Evolutionary conservation across 2,329 filamentous ascomycete genomes (phyloP).

Genomic region (Colletotrichum theobromicola): DNA sequence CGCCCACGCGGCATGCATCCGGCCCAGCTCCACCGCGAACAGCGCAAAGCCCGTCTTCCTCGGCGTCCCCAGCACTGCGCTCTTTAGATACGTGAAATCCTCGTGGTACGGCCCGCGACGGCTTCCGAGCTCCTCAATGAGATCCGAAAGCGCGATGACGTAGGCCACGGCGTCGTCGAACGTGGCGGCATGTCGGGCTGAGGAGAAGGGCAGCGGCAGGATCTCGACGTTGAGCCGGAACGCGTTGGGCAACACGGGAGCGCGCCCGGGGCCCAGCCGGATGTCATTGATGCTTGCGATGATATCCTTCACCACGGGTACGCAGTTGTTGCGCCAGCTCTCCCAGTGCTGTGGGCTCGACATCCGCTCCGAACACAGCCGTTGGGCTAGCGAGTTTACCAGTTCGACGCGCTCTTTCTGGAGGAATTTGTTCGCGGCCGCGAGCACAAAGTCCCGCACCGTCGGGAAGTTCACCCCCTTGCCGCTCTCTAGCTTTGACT

Average conservation of each 20-base stretch:
- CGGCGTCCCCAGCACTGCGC: neutral
- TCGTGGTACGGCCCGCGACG: slow-evolving; percentile 26
- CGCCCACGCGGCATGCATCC: neutral
- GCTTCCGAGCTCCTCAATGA: slow-evolving; percentile 16
- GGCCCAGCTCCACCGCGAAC: neutral
- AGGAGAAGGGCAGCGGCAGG: slow-evolving; percentile 21
- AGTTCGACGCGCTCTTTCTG: neutral
- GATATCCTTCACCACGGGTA: slow-evolving; percentile 25
- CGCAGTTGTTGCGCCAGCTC: slow-evolving; percentile 24
- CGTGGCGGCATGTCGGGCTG: neutral
- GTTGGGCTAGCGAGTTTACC: neutral
- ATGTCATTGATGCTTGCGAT: slow-evolving; percentile 19
- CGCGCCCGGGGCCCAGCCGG: neutral
- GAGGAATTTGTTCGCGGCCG: neutral
- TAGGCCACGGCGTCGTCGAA: neutral
- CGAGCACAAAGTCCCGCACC: neutral
- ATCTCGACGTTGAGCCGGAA: slow-evolving; percentile 19
- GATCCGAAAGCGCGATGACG: slow-evolving; percentile 7
- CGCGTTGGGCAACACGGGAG: slow-evolving; percentile 21
- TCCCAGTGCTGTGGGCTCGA: neutral
- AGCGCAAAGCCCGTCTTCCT: neutral
- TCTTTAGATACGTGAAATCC: slow-evolving; percentile 23
- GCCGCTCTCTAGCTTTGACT: neutral
- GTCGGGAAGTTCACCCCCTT: neutral
- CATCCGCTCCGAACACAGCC: neutral